phyloP scores from a whole-genome alignment of 192 early-diverging fungal species.

The Gorgonomyces haynaldii region DNA sequence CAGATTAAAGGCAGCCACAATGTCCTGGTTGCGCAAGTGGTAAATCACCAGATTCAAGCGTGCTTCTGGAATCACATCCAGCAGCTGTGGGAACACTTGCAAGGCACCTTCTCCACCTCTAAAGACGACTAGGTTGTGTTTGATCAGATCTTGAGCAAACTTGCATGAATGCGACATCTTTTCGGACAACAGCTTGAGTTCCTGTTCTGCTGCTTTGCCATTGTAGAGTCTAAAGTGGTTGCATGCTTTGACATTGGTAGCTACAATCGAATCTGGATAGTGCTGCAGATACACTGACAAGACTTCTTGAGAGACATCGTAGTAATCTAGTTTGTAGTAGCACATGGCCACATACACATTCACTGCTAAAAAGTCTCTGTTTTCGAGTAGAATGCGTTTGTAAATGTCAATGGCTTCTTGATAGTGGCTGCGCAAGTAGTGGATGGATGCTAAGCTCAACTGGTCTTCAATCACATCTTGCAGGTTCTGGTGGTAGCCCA shows the following conservation, averaged over 20 bases:
- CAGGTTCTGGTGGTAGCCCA: slow-evolving; percentile 48
- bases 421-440: slow-evolving; percentile 51
- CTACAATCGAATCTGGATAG: slow-evolving; percentile 45
- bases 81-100: slow-evolving; percentile 39
- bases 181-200: slow-evolving; percentile 38
- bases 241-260: slow-evolving; percentile 48
- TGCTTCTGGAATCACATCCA: slow-evolving; percentile 52
- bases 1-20: slow-evolving; percentile 40
- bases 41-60: slow-evolving; percentile 49
- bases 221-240: slow-evolving; percentile 55
- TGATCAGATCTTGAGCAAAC: slow-evolving; percentile 46
- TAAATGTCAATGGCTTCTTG: slow-evolving; percentile 58
- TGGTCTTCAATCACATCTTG: slow-evolving; percentile 56
- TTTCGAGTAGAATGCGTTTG: slow-evolving; percentile 48
- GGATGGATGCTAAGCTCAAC: slow-evolving; percentile 44
- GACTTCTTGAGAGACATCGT: slow-evolving; percentile 54
- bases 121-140: slow-evolving; percentile 44
- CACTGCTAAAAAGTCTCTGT: slow-evolving; percentile 43
- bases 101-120: slow-evolving; percentile 44
- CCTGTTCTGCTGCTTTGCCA: slow-evolving; percentile 47
- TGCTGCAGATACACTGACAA: slow-evolving; percentile 45
- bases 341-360: slow-evolving; percentile 56
- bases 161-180: slow-evolving; percentile 29
- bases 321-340: slow-evolving; percentile 58
- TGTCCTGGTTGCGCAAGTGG: slow-evolving; percentile 46